A percentile compares a stretch with the other conserved stretches of the same genome.
These are phyloP conservation scores for Blastobotrys elegans DNA, from an alignment of 1,139 yeast species.

Conservation along the genomic window DNA sequence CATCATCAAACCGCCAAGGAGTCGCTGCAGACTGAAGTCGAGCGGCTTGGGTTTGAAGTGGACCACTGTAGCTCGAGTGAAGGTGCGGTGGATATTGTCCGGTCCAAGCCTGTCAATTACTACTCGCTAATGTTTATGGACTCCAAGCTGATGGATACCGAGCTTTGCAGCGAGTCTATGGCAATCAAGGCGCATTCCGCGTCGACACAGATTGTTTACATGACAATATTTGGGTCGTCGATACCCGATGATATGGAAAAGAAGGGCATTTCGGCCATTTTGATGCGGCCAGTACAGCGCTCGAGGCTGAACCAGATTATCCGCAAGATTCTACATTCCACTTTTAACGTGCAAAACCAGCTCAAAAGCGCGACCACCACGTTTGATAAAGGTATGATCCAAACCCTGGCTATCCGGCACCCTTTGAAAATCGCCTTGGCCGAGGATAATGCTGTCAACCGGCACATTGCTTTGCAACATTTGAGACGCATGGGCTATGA, in stretches of 20 bases:
- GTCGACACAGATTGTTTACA: conserved; percentile 23
- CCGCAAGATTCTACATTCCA: conserved; percentile 22
- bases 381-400: conserved; percentile 25
- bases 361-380: conserved; percentile 24
- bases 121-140: conserved; percentile 28
- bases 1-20: conserved; percentile 34
- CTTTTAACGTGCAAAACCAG: conserved; percentile 23
- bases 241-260: conserved; percentile 25
- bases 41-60: conserved; percentile 37
- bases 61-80: conserved; percentile 21
- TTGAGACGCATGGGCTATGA: conserved; percentile 48
- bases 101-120: conserved; percentile 16
- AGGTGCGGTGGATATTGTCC: conserved; percentile 20
- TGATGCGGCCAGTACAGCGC: conserved; percentile 29
- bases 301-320: conserved; percentile 26
- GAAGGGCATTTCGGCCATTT: conserved; percentile 26
- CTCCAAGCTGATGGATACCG: conserved; percentile 22
- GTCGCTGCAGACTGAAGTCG: conserved; percentile 36
- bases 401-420: conserved; percentile 32
- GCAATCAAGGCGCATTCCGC: conserved; percentile 21
- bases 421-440: conserved; percentile 48
- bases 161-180: conserved; percentile 20
- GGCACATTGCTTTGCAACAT: conserved; percentile 48
- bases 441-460: conserved; percentile 50
- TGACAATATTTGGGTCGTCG: conserved; percentile 28